Base-by-base conservation (phyloP, 208 protist genomes). In the Wallacemonas collosoma region DNA sequence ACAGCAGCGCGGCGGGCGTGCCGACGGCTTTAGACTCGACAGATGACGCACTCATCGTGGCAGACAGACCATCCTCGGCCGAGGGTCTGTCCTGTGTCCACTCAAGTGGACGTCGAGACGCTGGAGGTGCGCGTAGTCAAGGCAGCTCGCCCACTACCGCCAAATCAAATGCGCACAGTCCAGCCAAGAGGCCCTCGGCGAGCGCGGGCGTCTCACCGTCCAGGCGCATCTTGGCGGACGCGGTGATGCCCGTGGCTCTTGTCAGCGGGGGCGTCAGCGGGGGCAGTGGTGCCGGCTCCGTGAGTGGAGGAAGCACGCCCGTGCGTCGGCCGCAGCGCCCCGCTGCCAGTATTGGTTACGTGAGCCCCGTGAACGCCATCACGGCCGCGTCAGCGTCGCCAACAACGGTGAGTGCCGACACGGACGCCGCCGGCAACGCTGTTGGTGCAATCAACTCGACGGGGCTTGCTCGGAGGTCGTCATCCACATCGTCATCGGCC, bases 321-420 rank as follows among this genome's bases (percentile, higher is more conserved):
- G 68, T 48, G 44, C 77, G 77, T 40, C 77, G 73, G 1, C 57
- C 77, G 15, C 61, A 63, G 35, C 36, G 8, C 11, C 60, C 7
- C 60, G 26, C 60, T 8, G 50, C n/a, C 40, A 65, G 43, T 41
- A 45, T 65, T 4, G 60, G 60, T 15, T 65, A 65, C 43, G 41
- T 65, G 71, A 47, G 68, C 50, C 65, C 36, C 57, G 41, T 63
- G 48, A 48, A 50, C 65, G 38, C 26, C 35, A 73, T 44, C 55
- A 54, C 68, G 5, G 45, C 56, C 1, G 53, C 65, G 48, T 40
- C 14, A 38, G 74, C 26, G 38, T 15, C 66, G 1, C 26, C 56
- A 26, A 3, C 40, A 47, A 40, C 48, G 9, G 44, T 17, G 35
- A 55, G 26, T 35, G 14, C 58, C 41, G 64, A 39, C 67, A 43